Conservation (phyloP, 2,329 filamentous ascomycete species). For the Chaetothyriales sp. region DNA sequence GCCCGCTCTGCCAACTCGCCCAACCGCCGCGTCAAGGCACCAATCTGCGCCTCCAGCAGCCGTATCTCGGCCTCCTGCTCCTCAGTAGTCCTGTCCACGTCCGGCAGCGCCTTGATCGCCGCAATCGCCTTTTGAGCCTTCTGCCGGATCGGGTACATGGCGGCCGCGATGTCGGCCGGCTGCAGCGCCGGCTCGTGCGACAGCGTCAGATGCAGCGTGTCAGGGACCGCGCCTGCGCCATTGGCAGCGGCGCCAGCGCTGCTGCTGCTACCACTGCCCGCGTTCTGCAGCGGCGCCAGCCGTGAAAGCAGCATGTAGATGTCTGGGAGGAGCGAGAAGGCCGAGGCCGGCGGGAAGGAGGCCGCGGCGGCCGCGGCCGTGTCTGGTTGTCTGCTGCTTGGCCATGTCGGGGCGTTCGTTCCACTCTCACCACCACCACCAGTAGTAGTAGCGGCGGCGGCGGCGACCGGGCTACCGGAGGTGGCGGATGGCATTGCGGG, state of each 20-base stretch:
- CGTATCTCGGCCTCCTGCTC: constrained; percentile 33
- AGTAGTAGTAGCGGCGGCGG: constrained; percentile 3
- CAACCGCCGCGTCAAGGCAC: constrained; percentile 27
- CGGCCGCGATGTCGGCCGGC: constrained; percentile 49
- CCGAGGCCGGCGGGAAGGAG: constrained; percentile 57
- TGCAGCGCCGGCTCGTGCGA: constrained; percentile 1
- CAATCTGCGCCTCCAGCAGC: constrained; percentile 28
- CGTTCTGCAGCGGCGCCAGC: constrained; percentile 38
- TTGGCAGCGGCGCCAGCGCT: constrained; percentile 20
- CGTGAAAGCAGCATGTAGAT: constrained; percentile 65
- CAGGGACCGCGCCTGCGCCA: constrained; percentile 18
- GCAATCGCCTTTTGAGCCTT: constrained; percentile 65
- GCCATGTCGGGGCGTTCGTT: too few species aligned
- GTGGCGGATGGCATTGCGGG: constrained; percentile 6
- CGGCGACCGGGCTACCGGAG: background rate
- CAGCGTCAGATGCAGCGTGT: constrained; percentile 17
- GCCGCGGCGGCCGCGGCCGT: background rate
- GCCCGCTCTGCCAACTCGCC: constrained; percentile 4
- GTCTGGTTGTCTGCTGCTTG: too few species aligned
- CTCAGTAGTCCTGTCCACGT: constrained; percentile 29
- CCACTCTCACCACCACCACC: too few species aligned
- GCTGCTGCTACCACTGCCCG: constrained; percentile 29
- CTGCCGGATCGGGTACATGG: constrained; percentile 66
- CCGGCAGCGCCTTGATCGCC: constrained; percentile 30
- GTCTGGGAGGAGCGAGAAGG: constrained; percentile 73